These are phyloP conservation scores for Starmerella stigmatis DNA, from an alignment of 805 yeast genomes.

Conservation along the genomic window DNA sequence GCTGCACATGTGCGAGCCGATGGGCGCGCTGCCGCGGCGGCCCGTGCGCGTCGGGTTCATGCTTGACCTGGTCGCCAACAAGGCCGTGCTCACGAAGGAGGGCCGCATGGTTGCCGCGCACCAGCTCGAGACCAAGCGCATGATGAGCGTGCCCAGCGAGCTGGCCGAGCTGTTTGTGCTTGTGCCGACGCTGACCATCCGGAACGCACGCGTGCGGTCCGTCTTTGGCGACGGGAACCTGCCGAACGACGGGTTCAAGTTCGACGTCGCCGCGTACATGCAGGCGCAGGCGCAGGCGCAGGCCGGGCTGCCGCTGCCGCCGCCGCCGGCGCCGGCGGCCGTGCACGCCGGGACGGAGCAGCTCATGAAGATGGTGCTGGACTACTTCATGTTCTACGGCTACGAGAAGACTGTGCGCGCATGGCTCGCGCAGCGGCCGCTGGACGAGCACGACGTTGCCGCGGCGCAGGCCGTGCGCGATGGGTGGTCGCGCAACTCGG, in stretches of 20 bases:
- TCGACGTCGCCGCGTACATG: neutral
- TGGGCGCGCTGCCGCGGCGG: neutral
- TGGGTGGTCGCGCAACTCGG: no score
- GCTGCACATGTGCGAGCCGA: neutral
- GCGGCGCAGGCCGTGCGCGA: no score
- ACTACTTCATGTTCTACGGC: slow-evolving; percentile 1
- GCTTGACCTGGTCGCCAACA: neutral
- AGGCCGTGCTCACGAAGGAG: neutral
- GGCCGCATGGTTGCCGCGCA: neutral
- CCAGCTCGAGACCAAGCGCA: neutral
- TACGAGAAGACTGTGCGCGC: neutral
- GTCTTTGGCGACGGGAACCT: slow-evolving; percentile 1
- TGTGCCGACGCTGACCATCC: neutral
- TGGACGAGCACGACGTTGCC: neutral
- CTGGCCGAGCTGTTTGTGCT: neutral
- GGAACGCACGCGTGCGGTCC: neutral
- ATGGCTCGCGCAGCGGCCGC: neutral
- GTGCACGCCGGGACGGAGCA: neutral
- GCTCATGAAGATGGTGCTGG: neutral
- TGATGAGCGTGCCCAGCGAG: neutral
- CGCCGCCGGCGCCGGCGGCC: neutral
- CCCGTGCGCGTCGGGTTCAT: neutral
- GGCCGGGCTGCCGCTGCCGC: neutral
- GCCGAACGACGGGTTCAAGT: slow-evolving; percentile 1
- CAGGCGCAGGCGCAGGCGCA: neutral